Evolutionary conservation across 331 rosid genomes (phyloP), one percentile per base, ranked within the genome.

Genomic region (Saraca asoca): DNA sequence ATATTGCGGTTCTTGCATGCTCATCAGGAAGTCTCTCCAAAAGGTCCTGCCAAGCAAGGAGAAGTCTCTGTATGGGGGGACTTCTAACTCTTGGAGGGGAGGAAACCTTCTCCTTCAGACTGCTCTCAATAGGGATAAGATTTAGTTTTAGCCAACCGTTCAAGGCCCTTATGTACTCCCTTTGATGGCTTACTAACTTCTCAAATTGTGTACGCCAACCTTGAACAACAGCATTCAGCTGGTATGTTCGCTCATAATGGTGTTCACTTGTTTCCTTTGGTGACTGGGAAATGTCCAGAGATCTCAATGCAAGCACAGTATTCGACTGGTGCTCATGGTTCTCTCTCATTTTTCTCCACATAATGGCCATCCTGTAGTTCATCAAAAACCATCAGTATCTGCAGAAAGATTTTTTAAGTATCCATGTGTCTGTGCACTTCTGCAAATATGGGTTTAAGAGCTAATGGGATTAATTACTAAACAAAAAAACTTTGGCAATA

Each of bases 121-220:
- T 94, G 87, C 92, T 94, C 70, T 94, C 99, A 41, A 88, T 85
- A 45, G 99, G 99, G 74, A 86, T 71, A 52, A 94, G 92, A 76
- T 90, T 94, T 70, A 81, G 78, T 66, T 81, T 90, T 66, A 94
- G 70, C 99, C 99, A 94, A 54, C n/a, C 57, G 77, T 58, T 86
- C 17, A 94, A 79, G 19, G 91, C 77, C 71, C 78, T 88, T 34
- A 86, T 67, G 84, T 94, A 94, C 15, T 61, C 86, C 80, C 85
- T 94, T 56, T 90, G 97, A 72, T 81, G 75, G 69, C 9, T 63
- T 58, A 88, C 85, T 56, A 94, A 82, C 80, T 69, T 73, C 64
- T 68, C 85, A 75, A 86, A 85, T 53, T 94, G 92, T 11, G 67
- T 43, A 57, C 79, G 87, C 99, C 95, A 90, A 45, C 75, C 96